Conservation (phyloP, 768 basidiomycete genomes). For the Cytidiella melzeri region DNA sequence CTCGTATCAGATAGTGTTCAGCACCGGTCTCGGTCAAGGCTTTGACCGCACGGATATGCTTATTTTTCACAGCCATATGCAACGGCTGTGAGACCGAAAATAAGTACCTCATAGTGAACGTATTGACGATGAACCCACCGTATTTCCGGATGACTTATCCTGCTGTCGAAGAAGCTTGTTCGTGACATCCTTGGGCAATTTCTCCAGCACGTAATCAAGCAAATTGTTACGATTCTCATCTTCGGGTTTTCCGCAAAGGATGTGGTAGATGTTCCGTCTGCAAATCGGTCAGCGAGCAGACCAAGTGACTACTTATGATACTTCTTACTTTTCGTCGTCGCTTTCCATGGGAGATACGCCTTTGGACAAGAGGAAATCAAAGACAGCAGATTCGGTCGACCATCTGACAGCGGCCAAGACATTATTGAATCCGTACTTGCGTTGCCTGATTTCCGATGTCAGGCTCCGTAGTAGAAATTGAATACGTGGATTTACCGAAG, state of each 20-base stretch:
- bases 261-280: constrained; percentile 57
- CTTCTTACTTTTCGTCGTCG: constrained; percentile 40
- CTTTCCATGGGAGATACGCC: constrained; percentile 38
- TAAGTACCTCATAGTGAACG: not conserved
- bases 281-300: not conserved
- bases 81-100: constrained; percentile 40
- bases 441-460: constrained; percentile 2
- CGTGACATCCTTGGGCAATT: constrained; percentile 45
- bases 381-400: constrained; percentile 24
- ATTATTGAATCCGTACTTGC: constrained; percentile 32
- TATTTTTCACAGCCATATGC: constrained; percentile 42
- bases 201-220: constrained; percentile 39
- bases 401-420: constrained; percentile 36
- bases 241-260: constrained; percentile 28
- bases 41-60: constrained; percentile 22
- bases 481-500: constrained; percentile 31
- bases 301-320: not conserved
- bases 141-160: constrained; percentile 40
- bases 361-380: constrained; percentile 47
- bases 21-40: constrained; percentile 31
- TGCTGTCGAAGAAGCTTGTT: constrained; percentile 39
- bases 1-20: constrained; percentile 30
- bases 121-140: constrained; percentile 28
- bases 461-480: not conserved
- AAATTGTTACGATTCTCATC: constrained; percentile 19